phyloP scores from a whole-genome alignment of 129 eudicot species.

The Deinandra increscens region DNA sequence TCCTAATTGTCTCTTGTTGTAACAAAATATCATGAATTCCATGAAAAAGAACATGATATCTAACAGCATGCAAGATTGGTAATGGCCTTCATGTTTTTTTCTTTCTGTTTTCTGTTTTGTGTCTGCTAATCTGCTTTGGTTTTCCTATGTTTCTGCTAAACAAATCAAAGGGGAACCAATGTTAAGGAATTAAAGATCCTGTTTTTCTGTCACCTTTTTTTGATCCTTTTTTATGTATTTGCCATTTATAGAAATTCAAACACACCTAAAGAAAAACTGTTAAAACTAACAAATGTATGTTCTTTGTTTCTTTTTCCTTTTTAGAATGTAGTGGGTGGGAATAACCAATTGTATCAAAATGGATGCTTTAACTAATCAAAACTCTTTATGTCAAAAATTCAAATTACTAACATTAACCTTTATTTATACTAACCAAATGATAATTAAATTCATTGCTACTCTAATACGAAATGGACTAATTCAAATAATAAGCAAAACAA shows the following conservation, averaged over 20 bases:
- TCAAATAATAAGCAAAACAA: too few relatives aligned
- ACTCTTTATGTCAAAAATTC: too few relatives aligned
- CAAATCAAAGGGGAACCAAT: constrained; percentile 36
- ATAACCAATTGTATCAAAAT: too few relatives aligned
- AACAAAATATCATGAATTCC: constrained; percentile 31
- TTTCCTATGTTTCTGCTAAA: constrained; percentile 37
- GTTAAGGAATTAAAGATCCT: constrained; percentile 17
- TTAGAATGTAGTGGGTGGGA: not conserved
- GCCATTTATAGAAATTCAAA: constrained; percentile 6
- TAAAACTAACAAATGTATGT: not conserved
- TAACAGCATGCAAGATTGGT: constrained; percentile 18
- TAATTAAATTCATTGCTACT: too few relatives aligned
- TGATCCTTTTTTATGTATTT: constrained; percentile 26
- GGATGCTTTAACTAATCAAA: too few relatives aligned
- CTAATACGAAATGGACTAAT: too few relatives aligned
- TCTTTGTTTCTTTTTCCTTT: not conserved
- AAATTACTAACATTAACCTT: too few relatives aligned
- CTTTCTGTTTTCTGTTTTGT: constrained; percentile 9
- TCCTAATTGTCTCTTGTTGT: constrained; percentile 23
- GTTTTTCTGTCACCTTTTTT: constrained; percentile 27
- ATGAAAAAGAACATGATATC: constrained; percentile 21
- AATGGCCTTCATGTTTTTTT: not conserved
- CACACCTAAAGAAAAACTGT: constrained; percentile 8
- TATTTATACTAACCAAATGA: too few relatives aligned
- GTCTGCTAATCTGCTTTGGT: constrained; percentile 38